Percentiles rank a stretch among this genome's conserved stretches.
These are phyloP conservation scores for Senna siamea DNA, from an alignment of 306 rosid species.

Conservation along the genomic window DNA sequence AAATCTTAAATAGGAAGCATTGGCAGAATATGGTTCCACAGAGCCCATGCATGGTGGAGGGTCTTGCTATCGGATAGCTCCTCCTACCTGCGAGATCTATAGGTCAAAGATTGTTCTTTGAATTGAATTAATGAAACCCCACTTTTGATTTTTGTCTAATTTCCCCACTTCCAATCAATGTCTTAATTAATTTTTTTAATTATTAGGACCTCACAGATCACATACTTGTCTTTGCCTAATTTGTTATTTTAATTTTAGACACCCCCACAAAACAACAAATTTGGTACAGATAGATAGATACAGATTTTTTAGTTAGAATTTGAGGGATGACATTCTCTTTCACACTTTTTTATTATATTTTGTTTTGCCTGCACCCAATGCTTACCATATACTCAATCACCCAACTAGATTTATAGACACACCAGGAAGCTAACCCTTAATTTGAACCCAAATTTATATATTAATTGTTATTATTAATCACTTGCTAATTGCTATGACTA, in stretches of 20 bases:
- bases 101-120: conserved; percentile 79
- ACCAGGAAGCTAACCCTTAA: conserved; percentile 5
- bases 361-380: conserved; percentile 21
- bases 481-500: too few relatives aligned
- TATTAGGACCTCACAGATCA: conserved; percentile 37
- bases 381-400: conserved; percentile 20
- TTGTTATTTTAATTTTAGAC: conserved; percentile 30
- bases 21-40: conserved; percentile 35
- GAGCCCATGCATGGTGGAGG: conserved; percentile 50
- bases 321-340: conserved; percentile 30
- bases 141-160: conserved; percentile 40
- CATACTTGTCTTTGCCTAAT: conserved; percentile 44
- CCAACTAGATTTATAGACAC: conserved; percentile 7
- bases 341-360: background rate
- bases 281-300: conserved; percentile 14
- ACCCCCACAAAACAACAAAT: conserved; percentile 28
- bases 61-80: conserved; percentile 47
- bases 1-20: conserved; percentile 36
- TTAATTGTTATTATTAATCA: conserved; percentile 27
- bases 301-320: background rate
- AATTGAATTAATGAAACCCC: too few relatives aligned
- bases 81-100: conserved; percentile 62
- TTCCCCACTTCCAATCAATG: conserved; percentile 44
- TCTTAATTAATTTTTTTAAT: conserved; percentile 21
- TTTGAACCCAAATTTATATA: conserved; percentile 24